Evolutionary conservation across 1,139 yeast genomes (phyloP).

Genomic region (Suhomyces coccinellae): DNA sequence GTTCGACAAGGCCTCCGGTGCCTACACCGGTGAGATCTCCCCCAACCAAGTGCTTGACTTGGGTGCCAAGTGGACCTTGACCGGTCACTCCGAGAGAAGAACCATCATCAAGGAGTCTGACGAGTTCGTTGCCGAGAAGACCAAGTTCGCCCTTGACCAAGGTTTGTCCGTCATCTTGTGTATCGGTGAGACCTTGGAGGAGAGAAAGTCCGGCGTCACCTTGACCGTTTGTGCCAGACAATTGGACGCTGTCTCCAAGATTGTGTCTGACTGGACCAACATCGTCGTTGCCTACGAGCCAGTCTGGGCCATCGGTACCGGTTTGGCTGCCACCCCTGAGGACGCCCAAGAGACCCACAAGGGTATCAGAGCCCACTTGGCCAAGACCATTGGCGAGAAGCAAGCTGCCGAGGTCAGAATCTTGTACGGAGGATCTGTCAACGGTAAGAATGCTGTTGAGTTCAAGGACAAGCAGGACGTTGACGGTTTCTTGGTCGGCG

Average conservation of each 20-base stretch:
- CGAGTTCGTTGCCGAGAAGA: conserved; percentile 91
- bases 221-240: conserved; percentile 86
- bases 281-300: conserved; percentile 98
- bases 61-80: conserved; percentile 91
- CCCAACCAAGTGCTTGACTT: conserved; percentile 87
- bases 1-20: conserved; percentile 86
- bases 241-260: conserved; percentile 82
- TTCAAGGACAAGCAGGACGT: conserved; percentile 92
- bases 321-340: conserved; percentile 97
- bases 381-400: conserved; percentile 71
- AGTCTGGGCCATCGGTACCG: conserved; percentile 99
- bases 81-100: conserved; percentile 99
- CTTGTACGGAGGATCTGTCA: conserved; percentile 98
- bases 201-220: conserved; percentile 87
- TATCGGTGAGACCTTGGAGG: conserved; percentile 96
- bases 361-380: conserved; percentile 80
- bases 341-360: conserved; percentile 96
- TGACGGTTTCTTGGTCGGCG: conserved; percentile 99
- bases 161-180: conserved; percentile 91
- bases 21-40: conserved; percentile 96
- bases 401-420: conserved; percentile 82
- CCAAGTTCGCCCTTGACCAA: conserved; percentile 86
- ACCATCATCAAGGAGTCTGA: conserved; percentile 87
- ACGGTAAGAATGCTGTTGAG: conserved; percentile 87
- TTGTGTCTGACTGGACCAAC: conserved; percentile 86